Evolutionary conservation across 2,329 filamentous ascomycete genomes (phyloP), one percentile per base, ranked within the genome.

Genomic region (Curvularia hawaiiensis): DNA sequence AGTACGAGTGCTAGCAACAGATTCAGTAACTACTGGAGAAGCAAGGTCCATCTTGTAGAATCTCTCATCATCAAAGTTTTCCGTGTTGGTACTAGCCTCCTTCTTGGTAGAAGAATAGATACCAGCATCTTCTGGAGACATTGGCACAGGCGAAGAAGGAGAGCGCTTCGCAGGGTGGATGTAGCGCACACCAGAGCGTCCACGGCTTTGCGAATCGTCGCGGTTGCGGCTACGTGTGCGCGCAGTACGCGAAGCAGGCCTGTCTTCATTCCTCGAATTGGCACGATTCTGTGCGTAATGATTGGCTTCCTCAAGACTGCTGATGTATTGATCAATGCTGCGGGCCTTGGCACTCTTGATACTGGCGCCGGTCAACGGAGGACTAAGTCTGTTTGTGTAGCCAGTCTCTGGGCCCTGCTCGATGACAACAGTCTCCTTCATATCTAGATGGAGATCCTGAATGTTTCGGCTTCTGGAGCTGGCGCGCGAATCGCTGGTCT

Each of bases 111-210:
- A 77, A 70, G 58, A 91, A 74, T 73, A 73, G 12, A 79, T 69
- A 3, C 77, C 78, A 18, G 80, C 77, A 68, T 97, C 92, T 67
- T 97, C 91, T 0, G 92, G 92, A 3, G 93, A 96, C 93, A 97
- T 97, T 3, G 93, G 92, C 2, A 97, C 84, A 0, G 94, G 94
- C 0, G 94, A 97, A 2, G 92, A 96, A 0, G 94, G 94, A 1
- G 94, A 97, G 22, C 90, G 84, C 77, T 97, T 96, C 12, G 88
- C 85, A 18, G 90, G 86, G 70, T 87, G 89, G 61, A 89, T 92
- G 62, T 88, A 89, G 22, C 88, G 85, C 44, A 85, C 82, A 12
- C 84, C 79, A 24, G 83, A 83, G 60, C 90, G 85, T 20, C 90
- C 90, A 56, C 90, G 87, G 41, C 90, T 89, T 63, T 89, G 85